These are phyloP conservation scores for Venturiaceae sp. DNA, from an alignment of 2,329 filamentous ascomycete species.

Conservation along the genomic window DNA sequence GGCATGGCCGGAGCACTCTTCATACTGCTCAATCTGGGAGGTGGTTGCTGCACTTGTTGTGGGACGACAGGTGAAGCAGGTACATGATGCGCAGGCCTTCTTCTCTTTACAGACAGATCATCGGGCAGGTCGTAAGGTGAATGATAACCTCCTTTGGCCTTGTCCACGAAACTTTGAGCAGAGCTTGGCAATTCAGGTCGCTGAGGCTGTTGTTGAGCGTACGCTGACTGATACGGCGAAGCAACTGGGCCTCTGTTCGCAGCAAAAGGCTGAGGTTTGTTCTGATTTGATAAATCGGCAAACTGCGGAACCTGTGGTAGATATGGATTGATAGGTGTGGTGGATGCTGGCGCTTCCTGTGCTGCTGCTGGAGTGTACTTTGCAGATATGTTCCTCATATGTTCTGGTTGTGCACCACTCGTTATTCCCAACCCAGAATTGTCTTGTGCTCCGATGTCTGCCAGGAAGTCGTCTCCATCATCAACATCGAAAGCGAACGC, in stretches of 20 bases:
- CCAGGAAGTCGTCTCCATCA: conserved; percentile 76
- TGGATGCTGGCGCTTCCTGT: conserved; percentile 15
- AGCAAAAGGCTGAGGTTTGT: conserved; percentile 11
- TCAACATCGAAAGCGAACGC: conserved; percentile 56
- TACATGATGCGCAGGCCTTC: conserved; percentile 36
- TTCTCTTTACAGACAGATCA: conserved; percentile 66
- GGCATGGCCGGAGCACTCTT: not conserved
- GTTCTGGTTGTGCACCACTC: conserved; percentile 9
- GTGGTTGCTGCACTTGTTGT: conserved; percentile 36
- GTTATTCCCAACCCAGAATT: conserved; percentile 7
- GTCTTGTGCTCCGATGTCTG: conserved; percentile 40
- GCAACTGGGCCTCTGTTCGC: not conserved
- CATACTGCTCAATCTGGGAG: conserved; percentile 55
- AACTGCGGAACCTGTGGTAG: conserved; percentile 41
- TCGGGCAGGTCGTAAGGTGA: conserved; percentile 94
- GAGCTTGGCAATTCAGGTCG: conserved; percentile 12
- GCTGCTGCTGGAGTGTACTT: conserved; percentile 26
- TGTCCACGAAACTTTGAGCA: conserved; percentile 76
- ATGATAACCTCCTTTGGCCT: conserved; percentile 81
- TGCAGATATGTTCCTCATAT: conserved; percentile 11
- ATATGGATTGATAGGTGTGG: conserved; percentile 31
- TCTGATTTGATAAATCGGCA: conserved; percentile 32
- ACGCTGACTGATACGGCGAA: conserved; percentile 8
- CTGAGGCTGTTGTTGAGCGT: conserved; percentile 9
- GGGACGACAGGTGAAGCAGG: conserved; percentile 30